Base-by-base conservation (phyloP, 768 basidiomycete species). In the Psilocybe cyanescens region DNA sequence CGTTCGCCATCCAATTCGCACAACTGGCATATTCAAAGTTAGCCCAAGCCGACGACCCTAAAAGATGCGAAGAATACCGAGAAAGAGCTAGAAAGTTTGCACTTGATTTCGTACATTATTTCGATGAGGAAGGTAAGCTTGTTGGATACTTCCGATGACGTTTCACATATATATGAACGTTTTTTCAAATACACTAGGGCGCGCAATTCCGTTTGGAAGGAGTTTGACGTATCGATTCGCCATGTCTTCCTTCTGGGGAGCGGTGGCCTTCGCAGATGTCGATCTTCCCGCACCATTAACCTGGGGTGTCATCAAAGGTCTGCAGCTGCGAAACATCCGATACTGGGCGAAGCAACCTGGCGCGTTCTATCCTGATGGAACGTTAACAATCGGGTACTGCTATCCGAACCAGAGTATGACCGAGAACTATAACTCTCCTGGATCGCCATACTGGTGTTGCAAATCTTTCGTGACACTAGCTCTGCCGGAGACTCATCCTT, bases 371-470 rank as follows among this genome's bases (percentile, higher is more conserved):
- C 72, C 83, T 16, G 87, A 89, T 64, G 87, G 89, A 12, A 90
- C 88, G 0, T 76, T 92, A 37, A 91, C 88, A 8, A 88, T 91
- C 65, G 90, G 89, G 2, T 91, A 80, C 68, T 75, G 77, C 50
- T 91, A 90, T 66, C 88, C 88, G 31, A 90, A 89, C 67, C 86
- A 85, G 74, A 88, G 88, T 71, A 86, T 91, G 78, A 89, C 85
- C 12, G 87, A 92, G 70, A 91, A 89, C 73, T 91, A 93, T 78
- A 91, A 92, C 70, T 88, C 89, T 4, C 85, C 86, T 16, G 89
- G 89, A 17, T 90, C 88, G 28, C 87, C 88, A 2, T 93, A 92
- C 74, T 92, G 90, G 91, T 89, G 86, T 69, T 91, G 89, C 77
- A 90, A 91, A 69, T 86, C 88, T 1, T 92, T 93, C 72, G 78